Percentiles rank a stretch among this genome's conserved stretches.
Evolutionary conservation across 2,329 filamentous ascomycete genomes (phyloP).

Genomic region (Fusarium udum): DNA sequence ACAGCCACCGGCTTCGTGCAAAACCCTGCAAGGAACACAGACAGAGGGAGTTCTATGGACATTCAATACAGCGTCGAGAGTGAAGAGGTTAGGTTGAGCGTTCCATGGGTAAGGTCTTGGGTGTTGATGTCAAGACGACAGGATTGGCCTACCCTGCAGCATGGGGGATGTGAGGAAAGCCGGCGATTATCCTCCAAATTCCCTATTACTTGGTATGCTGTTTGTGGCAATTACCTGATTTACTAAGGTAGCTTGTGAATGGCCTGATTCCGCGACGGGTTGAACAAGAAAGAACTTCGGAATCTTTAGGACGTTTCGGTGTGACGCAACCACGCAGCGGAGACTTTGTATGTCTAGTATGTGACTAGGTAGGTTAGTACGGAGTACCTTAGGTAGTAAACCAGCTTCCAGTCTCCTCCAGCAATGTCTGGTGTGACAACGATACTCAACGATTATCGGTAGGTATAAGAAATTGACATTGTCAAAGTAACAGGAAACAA

Average conservation of each 20-base stretch:
- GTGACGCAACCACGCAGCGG: conserved; percentile 13
- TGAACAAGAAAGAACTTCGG: neutral
- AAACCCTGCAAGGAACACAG: neutral
- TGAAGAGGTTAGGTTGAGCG: too few relatives aligned
- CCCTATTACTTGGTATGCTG: neutral
- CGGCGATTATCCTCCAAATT: neutral
- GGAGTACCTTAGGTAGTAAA: too few relatives aligned
- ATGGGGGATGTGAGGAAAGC: neutral
- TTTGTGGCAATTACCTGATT: neutral
- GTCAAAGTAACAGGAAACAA: neutral
- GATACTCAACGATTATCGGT: neutral
- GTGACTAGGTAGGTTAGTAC: too few relatives aligned
- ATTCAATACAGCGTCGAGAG: neutral
- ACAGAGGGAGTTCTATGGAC: neutral
- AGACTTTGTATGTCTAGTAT: neutral
- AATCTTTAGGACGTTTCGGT: neutral
- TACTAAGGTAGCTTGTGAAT: neutral
- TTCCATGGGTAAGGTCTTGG: neutral
- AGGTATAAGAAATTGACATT: neutral
- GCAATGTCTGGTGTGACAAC: neutral
- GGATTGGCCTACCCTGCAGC: neutral
- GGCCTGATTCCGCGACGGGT: neutral
- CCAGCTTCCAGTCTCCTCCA: neutral
- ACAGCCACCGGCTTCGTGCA: neutral
- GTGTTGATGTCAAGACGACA: neutral